Evolutionary conservation across 164 flowering plant genomes (phyloP), one percentile per base, ranked within the genome.

Genomic region (Stephania cephalantha): DNA sequence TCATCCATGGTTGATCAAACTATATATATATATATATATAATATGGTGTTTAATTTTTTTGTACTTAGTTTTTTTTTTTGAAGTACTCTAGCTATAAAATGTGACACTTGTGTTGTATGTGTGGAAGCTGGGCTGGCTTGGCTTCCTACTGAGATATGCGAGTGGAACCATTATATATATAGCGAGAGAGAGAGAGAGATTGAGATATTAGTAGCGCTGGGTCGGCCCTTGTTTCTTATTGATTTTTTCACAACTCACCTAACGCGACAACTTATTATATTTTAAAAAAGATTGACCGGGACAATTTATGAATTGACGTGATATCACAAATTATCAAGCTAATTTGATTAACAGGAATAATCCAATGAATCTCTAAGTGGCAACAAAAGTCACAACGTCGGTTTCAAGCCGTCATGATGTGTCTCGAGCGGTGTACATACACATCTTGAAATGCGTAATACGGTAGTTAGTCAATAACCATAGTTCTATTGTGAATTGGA

Each of bases 1-100:
- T 79, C n/a, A n/a, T n/a, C 82, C 84, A 85, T 82, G 70, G 13
- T 46, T 44, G 30, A 25, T 25, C 25, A 25, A 25, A 0, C 25
- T 25, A 25, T 25, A 25, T 25, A 0, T 25, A 25, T 25, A 25
- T 25, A 25, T 25, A 25, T 25, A 0, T 25, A 25, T 25, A 25
- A 25, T 25, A 25, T 25, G 25, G 25, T 25, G 25, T 25, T 25
- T 25, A 25, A 25, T 25, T 25, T 50, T 9, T 50, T 15, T 10
- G 0, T 50, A 25, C 25, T 25, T 0, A 25, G 25, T 50, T 15
- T 50, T 35, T 35, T 35, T 35, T 35, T 35, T 35, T 35, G 3
- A 35, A 35, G 42, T 35, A 35, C 42, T 35, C 42, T 35, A 35
- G 42, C 42, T 35, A 35, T 35, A 35, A 35, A 2, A 50, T 10